Percentiles rank a stretch among this genome's conserved stretches.
Evolutionary conservation across 345 rosid genomes (phyloP).

Genomic region (Ceriops decandra): DNA sequence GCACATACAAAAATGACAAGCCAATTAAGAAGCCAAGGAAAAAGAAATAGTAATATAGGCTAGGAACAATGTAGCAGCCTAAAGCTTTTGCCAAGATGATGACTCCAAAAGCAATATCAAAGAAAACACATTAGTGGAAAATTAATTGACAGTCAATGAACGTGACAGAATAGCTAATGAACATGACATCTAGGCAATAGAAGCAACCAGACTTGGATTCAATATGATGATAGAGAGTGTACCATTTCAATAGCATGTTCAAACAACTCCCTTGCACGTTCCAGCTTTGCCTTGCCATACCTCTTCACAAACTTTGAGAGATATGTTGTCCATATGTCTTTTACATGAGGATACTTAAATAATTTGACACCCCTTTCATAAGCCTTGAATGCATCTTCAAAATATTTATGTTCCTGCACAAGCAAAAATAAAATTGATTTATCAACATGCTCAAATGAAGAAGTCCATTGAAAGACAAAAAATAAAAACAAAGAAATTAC

Average conservation of each 20-base stretch:
- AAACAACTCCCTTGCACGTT: constrained; percentile 89
- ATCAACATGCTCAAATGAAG: constrained; percentile 6
- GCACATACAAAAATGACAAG: too few relatives aligned
- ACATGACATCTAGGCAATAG: not conserved
- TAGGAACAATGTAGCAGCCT: not conserved
- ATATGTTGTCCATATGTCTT: constrained; percentile 92
- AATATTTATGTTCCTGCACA: constrained; percentile 75
- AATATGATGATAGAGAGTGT: constrained; percentile 20
- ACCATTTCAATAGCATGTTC: constrained; percentile 90
- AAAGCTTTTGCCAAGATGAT: not conserved
- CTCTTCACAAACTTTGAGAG: constrained; percentile 86
- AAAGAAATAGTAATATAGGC: not conserved
- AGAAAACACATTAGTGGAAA: not conserved
- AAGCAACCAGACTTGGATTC: not conserved
- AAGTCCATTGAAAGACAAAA: not conserved
- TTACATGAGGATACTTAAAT: constrained; percentile 95
- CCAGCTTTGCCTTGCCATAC: constrained; percentile 84
- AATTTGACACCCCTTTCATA: constrained; percentile 97
- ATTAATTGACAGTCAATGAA: not conserved
- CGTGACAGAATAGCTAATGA: not conserved
- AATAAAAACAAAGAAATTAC: not conserved
- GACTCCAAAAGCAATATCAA: not conserved
- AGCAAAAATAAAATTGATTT: constrained; percentile 3
- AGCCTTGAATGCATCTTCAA: constrained; percentile 98
- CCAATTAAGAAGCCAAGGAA: not conserved